Evolutionary conservation across 164 flowering plant genomes (phyloP), one percentile per base, ranked within the genome.

Genomic region (Piper betle): DNA sequence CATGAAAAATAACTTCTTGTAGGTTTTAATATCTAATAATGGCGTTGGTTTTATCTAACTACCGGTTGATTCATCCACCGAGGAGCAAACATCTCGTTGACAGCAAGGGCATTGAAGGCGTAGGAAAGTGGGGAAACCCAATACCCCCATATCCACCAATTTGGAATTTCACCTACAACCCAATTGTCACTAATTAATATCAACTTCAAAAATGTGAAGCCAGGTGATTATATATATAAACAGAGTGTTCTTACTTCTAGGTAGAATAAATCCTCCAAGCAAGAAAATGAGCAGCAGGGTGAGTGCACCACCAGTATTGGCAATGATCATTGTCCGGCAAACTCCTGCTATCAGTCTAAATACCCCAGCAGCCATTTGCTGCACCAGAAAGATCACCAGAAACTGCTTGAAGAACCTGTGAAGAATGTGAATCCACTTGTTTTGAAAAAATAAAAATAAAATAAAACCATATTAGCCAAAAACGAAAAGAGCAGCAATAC

Each of bases 221-320:
- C 33, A 25, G 20, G 39, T 33, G 20, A 13, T 58, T 6, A 18
- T 6, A 61, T 39, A 2, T 33, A 46, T 11, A 39, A n/a, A 41
- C 13, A 25, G 25, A 38, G 7, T 52, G 20, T 40, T 53, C 11
- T 19, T 54, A 89, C 99, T 80, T 78, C 42, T 61, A 61, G 97
- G 97, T 59, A 88, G 72, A 65, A 85, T 79, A 74, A 91, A 94
- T 25, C 97, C 99, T 12, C 95, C 97, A 17, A 89, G 86, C 81
- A 84, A 20, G 80, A 86, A 84, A 8, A 84, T 62, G 19, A 89
- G 70, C 37, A 86, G 82, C 5, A 83, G 78, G 56, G 53, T 39
- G 0, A 86, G 79, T 20, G 89, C 65, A 39, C 96, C 96, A 5
- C 82, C 86, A 16, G 85, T 82, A 67, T 75, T 82, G 55, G 96